Evolutionary conservation across 2,329 filamentous ascomycete genomes (phyloP).

Genomic region (Aspergillus floridensis): DNA sequence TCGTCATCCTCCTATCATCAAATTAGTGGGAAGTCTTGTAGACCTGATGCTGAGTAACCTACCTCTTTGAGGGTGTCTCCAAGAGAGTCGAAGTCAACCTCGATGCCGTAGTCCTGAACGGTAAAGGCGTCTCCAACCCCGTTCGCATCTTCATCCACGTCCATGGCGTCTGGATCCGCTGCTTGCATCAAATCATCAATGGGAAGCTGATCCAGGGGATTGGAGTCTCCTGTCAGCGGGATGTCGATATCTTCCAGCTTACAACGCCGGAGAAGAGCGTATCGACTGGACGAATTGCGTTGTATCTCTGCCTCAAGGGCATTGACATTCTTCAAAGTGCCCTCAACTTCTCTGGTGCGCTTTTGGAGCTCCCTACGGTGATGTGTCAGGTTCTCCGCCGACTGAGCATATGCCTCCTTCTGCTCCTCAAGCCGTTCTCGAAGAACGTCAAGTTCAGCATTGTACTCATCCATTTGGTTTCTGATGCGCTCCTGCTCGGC

Average conservation of each 20-base stretch:
- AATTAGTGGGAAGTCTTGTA: constrained; percentile 8
- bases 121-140: constrained; percentile 54
- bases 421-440: constrained; percentile 68
- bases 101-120: constrained; percentile 86
- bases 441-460: constrained; percentile 73
- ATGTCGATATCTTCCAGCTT: constrained; percentile 91
- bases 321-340: constrained; percentile 69
- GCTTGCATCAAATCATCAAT: constrained; percentile 76
- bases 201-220: constrained; percentile 73
- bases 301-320: constrained; percentile 82
- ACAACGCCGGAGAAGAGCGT: constrained; percentile 79
- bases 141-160: constrained; percentile 71
- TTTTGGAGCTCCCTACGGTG: constrained; percentile 78
- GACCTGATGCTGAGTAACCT: constrained; percentile 33
- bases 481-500: constrained; percentile 72
- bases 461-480: constrained; percentile 67
- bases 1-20: constrained; percentile 61
- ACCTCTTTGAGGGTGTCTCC: constrained; percentile 79
- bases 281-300: constrained; percentile 78
- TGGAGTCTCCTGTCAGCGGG: constrained; percentile 70
- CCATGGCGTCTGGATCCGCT: constrained; percentile 83
- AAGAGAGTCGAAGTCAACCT: constrained; percentile 78
- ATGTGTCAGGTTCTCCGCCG: constrained; percentile 72
- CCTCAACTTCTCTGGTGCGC: constrained; percentile 78
- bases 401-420: constrained; percentile 65